Conservation (phyloP, 2,329 filamentous ascomycete species). For the Diatrype stigma region DNA sequence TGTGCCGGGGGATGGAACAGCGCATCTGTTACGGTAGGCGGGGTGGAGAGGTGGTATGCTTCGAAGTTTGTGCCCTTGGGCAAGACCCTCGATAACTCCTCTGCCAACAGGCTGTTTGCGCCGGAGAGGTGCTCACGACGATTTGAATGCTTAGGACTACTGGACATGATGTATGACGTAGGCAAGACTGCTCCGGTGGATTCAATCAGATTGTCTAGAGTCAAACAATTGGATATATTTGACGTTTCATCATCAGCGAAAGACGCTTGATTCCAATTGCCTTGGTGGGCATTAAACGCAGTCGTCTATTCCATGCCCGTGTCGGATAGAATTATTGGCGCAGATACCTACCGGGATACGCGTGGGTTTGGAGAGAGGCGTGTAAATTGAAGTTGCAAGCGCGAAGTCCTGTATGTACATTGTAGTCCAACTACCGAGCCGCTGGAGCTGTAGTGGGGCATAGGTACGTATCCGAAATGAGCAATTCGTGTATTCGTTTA, state of each 20-base stretch:
- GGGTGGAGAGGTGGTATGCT: constrained; percentile 83
- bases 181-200: too few relatives aligned
- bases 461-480: not conserved
- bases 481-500: too few relatives aligned
- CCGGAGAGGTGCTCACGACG: constrained; percentile 11
- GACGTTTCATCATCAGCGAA: not conserved
- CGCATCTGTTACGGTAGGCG: constrained; percentile 67
- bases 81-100: constrained; percentile 45
- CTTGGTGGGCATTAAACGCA: constrained; percentile 5
- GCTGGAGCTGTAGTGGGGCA: not conserved
- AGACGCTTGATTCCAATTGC: not conserved
- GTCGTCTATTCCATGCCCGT: constrained; percentile 2
- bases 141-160: too few relatives aligned
- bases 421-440: too few relatives aligned
- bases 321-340: too few relatives aligned
- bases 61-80: constrained; percentile 57
- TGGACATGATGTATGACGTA: not conserved
- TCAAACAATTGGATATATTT: not conserved
- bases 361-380: not conserved
- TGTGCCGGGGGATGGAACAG: constrained; percentile 77
- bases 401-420: too few relatives aligned
- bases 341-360: not conserved
- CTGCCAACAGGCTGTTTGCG: constrained; percentile 29
- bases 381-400: constrained; percentile 8
- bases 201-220: not conserved